Conservation (phyloP, 2,329 filamentous ascomycete genomes). For the Herpotrichia juniperi region DNA sequence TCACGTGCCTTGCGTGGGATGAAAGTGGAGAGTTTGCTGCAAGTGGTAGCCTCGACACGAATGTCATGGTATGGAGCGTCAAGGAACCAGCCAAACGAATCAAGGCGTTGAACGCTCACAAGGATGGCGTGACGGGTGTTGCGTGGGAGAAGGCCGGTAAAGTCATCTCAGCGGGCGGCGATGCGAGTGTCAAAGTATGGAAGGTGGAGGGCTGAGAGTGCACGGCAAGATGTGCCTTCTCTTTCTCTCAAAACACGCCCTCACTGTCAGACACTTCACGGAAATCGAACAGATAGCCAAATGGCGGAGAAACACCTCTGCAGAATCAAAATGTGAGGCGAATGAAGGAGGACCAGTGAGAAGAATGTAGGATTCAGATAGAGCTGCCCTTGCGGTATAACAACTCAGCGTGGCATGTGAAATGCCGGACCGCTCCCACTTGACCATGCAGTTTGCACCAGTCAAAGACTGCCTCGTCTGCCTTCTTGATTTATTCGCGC, state of each 20-base stretch:
- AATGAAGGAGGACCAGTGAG: conserved; percentile 11
- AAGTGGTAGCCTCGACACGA: conserved; percentile 87
- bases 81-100: conserved; percentile 81
- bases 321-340: conserved; percentile 17
- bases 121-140: conserved; percentile 91
- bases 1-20: conserved; percentile 79
- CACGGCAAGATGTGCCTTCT: background rate
- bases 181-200: conserved; percentile 94
- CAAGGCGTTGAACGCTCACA: conserved; percentile 87
- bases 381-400: conserved; percentile 1
- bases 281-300: conserved; percentile 10
- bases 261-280: background rate
- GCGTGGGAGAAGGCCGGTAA: conserved; percentile 71
- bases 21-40: conserved; percentile 75
- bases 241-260: background rate
- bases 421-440: background rate
- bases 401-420: conserved; percentile 14
- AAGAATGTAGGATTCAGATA: conserved; percentile 4
- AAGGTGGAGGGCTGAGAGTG: conserved; percentile 37
- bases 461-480: conserved; percentile 2
- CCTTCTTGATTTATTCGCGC: conserved; percentile 8
- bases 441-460: background rate
- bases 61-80: conserved; percentile 91
- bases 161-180: conserved; percentile 81
- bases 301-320: conserved; percentile 6